Percentiles rank a stretch among this genome's conserved stretches.
phyloP scores from a whole-genome alignment of 495 filamentous ascomycete species.

The Mycothermus thermophilus region DNA sequence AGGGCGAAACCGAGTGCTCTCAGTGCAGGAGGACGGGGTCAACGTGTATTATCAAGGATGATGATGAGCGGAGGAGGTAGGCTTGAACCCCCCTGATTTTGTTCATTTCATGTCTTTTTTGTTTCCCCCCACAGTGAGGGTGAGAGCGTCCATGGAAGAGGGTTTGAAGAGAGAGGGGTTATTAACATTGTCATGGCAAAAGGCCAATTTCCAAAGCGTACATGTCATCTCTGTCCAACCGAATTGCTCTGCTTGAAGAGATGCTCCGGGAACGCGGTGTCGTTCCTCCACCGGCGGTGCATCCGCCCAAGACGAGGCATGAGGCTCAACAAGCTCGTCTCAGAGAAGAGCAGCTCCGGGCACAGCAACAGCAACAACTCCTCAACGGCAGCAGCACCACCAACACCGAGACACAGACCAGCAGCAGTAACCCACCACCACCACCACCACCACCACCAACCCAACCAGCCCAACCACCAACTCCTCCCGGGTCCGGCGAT shows the following conservation, averaged over 20 bases:
- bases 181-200: constrained; percentile 5
- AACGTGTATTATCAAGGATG: constrained; percentile 42
- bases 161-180: no score
- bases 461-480: constrained; percentile 11
- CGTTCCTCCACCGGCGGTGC: constrained; percentile 34
- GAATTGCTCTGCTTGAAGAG: constrained; percentile 34
- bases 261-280: constrained; percentile 37
- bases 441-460: not conserved
- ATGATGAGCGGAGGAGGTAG: constrained; percentile 39
- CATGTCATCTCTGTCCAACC: constrained; percentile 39
- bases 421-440: constrained; percentile 5
- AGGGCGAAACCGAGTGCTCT: constrained; percentile 35
- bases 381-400: not conserved
- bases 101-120: no score
- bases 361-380: not conserved
- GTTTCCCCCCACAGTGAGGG: no score
- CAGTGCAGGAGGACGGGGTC: constrained; percentile 38
- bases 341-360: constrained; percentile 6
- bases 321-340: constrained; percentile 19
- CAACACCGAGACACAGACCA: not conserved
- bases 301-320: constrained; percentile 38
- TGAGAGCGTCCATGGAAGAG: no score
- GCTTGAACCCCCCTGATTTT: constrained; percentile 1
- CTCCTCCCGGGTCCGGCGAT: constrained; percentile 17
- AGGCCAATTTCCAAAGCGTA: constrained; percentile 44